Percentiles rank a stretch among this genome's conserved stretches.
phyloP scores from a whole-genome alignment of 2,329 filamentous ascomycete genomes.

The Ophiostoma sp. region DNA sequence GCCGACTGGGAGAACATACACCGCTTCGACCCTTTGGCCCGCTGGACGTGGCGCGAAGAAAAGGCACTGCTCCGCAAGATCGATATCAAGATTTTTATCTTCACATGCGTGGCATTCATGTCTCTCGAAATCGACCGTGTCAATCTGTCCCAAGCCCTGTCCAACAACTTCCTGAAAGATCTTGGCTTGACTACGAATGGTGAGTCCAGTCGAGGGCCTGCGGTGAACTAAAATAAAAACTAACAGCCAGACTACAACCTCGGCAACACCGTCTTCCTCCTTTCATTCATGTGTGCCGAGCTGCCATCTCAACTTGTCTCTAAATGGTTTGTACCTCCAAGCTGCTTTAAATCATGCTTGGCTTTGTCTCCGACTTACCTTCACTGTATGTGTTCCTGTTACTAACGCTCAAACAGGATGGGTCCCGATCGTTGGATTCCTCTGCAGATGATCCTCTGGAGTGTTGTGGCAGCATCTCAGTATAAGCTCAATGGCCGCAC shows the following conservation, averaged over 20 bases:
- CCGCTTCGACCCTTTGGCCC: conserved; percentile 42
- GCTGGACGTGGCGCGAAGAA: conserved; percentile 22
- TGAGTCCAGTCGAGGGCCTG: background rate
- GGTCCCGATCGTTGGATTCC: conserved; percentile 58
- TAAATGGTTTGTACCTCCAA: conserved; percentile 39
- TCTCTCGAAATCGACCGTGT: background rate
- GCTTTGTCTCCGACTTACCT: too few species aligned
- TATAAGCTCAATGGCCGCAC: conserved; percentile 30
- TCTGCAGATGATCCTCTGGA: conserved; percentile 52
- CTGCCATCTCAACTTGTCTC: conserved; percentile 56
- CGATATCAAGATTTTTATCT: background rate
- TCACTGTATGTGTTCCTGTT: too few species aligned
- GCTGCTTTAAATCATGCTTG: too few species aligned
- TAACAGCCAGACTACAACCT: conserved; percentile 29
- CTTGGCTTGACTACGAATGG: background rate
- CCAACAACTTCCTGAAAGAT: background rate
- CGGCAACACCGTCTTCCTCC: conserved; percentile 39
- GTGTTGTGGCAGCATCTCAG: conserved; percentile 42
- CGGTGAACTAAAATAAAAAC: background rate
- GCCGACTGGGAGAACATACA: conserved; percentile 38
- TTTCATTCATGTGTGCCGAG: conserved; percentile 49
- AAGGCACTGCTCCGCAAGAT: background rate
- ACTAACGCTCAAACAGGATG: conserved; percentile 27
- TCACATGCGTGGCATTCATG: background rate
- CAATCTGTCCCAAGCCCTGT: background rate